These are phyloP conservation scores for Fusarium subtropicale DNA, from an alignment of 2,329 filamentous ascomycete genomes.

Conservation along the genomic window DNA sequence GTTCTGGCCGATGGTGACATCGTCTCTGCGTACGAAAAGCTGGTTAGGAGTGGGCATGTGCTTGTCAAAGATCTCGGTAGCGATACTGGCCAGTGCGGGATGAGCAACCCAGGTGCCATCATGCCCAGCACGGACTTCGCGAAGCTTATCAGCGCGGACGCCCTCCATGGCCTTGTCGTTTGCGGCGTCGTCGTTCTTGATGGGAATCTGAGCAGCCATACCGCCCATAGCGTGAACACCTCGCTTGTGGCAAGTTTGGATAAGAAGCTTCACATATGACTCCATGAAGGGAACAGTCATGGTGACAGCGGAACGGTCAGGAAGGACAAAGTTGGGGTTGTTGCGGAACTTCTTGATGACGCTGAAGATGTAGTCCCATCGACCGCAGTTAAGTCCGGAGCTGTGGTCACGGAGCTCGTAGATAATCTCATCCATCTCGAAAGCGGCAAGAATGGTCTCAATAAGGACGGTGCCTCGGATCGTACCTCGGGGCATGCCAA, in stretches of 20 bases:
- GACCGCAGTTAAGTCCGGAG: slow-evolving; percentile 95
- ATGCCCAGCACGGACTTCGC: slow-evolving; percentile 93
- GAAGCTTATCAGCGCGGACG: slow-evolving; percentile 94
- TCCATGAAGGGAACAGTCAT: slow-evolving; percentile 99
- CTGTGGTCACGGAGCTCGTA: slow-evolving; percentile 98
- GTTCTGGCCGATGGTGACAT: slow-evolving; percentile 85
- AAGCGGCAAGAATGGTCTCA: slow-evolving; percentile 96
- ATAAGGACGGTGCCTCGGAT: slow-evolving; percentile 96
- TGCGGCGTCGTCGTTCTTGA: slow-evolving; percentile 91
- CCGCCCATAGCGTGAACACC: slow-evolving; percentile 99
- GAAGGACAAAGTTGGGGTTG: slow-evolving; percentile 91
- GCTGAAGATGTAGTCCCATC: slow-evolving; percentile 99
- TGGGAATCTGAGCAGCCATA: slow-evolving; percentile 98
- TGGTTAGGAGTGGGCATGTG: slow-evolving; percentile 99
- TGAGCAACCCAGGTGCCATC: slow-evolving; percentile 98
- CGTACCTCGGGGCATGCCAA: slow-evolving; percentile 88
- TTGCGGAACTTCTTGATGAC: slow-evolving; percentile 99
- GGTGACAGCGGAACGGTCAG: slow-evolving; percentile 89
- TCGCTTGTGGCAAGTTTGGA: slow-evolving; percentile 96
- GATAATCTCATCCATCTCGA: slow-evolving; percentile 99
- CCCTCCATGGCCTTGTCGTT: slow-evolving; percentile 96
- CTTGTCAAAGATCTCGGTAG: slow-evolving; percentile 94
- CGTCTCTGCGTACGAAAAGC: slow-evolving; percentile 88
- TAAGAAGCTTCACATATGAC: slow-evolving; percentile 92
- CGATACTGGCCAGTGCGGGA: slow-evolving; percentile 88